Conservation (phyloP, 768 basidiomycete genomes). For the Lanmaoa rubissima region DNA sequence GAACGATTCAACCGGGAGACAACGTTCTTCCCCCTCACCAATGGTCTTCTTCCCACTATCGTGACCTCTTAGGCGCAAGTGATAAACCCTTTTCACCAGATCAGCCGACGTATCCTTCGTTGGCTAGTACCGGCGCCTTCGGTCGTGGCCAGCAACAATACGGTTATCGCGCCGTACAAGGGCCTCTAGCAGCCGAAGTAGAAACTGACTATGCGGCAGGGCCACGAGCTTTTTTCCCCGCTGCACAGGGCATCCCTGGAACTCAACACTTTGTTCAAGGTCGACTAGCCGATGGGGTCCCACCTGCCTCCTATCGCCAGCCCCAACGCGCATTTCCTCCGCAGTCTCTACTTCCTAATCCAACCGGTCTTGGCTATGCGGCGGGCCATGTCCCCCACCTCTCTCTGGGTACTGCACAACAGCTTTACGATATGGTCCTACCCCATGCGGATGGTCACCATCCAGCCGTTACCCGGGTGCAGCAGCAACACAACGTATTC, state of each 20-base stretch:
- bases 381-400: slow-evolving; percentile 62
- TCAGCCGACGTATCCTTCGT: slow-evolving; percentile 64
- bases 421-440: slow-evolving; percentile 78
- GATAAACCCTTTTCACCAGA: slow-evolving; percentile 45
- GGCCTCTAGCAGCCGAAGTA: slow-evolving; percentile 18
- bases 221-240: slow-evolving; percentile 53
- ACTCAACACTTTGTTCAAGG: slow-evolving; percentile 50
- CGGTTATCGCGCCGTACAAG: slow-evolving; percentile 46
- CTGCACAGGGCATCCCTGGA: slow-evolving; percentile 40
- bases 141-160: slow-evolving; percentile 55
- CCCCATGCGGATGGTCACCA: slow-evolving; percentile 50
- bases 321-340: slow-evolving; percentile 56
- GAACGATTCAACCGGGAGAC: slow-evolving; percentile 34
- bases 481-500: slow-evolving; percentile 76
- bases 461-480: slow-evolving; percentile 69
- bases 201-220: slow-evolving; percentile 57
- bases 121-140: slow-evolving; percentile 45
- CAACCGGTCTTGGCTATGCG: slow-evolving; percentile 52
- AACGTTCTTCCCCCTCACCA: slow-evolving; percentile 43
- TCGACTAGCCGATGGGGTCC: slow-evolving; percentile 48
- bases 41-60: slow-evolving; percentile 51
- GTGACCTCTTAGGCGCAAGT: slow-evolving; percentile 39
- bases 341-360: slow-evolving; percentile 52
- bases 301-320: slow-evolving; percentile 58
- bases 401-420: slow-evolving; percentile 71